Percentiles rank a stretch among this genome's conserved stretches.
These are phyloP conservation scores for Angophora floribunda DNA, from an alignment of 345 rosid species.

Conservation along the genomic window DNA sequence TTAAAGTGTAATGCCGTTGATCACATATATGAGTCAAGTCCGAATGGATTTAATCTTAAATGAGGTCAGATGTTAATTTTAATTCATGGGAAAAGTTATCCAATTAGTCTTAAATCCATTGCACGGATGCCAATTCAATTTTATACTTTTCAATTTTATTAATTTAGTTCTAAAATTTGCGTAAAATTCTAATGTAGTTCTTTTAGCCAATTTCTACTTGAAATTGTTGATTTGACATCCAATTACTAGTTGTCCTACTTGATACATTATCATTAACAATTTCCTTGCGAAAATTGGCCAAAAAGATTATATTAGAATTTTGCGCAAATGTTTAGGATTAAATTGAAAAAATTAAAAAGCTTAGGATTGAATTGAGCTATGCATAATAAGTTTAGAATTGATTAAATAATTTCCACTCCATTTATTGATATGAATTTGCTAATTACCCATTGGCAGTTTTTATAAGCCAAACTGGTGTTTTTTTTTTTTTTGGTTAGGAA, in stretches of 20 bases:
- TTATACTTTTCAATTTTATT: fast-evolving
- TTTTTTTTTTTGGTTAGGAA: too few species aligned
- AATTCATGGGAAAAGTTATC: not conserved
- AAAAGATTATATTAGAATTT: too few species aligned
- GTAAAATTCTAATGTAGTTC: not conserved
- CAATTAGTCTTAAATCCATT: fast-evolving
- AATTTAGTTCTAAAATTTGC: not conserved
- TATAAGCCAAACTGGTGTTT: not conserved
- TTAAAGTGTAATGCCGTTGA: not conserved
- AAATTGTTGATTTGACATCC: fast-evolving
- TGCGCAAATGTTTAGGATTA: too few species aligned
- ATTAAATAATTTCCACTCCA: too few species aligned
- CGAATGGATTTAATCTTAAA: not conserved
- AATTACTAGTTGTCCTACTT: not conserved
- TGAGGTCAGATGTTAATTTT: not conserved
- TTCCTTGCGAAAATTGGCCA: fast-evolving
- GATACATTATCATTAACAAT: fast-evolving
- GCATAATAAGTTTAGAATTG: too few species aligned
- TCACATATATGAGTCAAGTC: not conserved
- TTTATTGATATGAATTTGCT: not conserved
- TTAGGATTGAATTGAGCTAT: too few species aligned
- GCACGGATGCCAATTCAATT: fast-evolving
- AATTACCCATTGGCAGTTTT: not conserved
- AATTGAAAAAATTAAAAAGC: too few species aligned
- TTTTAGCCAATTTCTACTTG: fast-evolving